Percentiles rank a stretch among this genome's conserved stretches.
Evolutionary conservation across 23 red algal species (phyloP).

Genomic region (Gracilariopsis chorda): DNA sequence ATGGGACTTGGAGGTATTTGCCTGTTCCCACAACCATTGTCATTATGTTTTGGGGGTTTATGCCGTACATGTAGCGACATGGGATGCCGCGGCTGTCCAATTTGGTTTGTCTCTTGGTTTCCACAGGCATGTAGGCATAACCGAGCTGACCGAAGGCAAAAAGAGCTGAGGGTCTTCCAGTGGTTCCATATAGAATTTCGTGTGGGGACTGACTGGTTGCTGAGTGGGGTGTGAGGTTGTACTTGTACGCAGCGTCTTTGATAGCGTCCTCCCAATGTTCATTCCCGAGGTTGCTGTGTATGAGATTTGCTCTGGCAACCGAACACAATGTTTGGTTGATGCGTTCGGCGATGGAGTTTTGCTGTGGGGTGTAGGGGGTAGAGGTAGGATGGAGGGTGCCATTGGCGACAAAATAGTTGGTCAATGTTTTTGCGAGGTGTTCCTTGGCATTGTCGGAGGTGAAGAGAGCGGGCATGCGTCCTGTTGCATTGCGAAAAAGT

Average conservation of each 20-base stretch:
- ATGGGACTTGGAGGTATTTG: slow-evolving; percentile 11
- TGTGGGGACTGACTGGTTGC: neutral
- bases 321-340: slow-evolving; percentile 22
- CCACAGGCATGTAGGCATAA: neutral
- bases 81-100: neutral
- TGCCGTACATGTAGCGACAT: slow-evolving; percentile 12
- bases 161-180: neutral
- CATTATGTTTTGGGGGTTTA: neutral
- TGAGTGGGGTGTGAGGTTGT: slow-evolving; percentile 7
- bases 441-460: slow-evolving; percentile 8
- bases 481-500: neutral
- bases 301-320: slow-evolving; percentile 7
- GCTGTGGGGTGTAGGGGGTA: neutral
- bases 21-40: neutral
- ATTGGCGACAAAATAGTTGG: neutral
- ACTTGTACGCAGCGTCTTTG: slow-evolving; percentile 20
- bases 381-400: neutral
- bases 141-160: neutral
- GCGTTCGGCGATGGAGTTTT: slow-evolving; percentile 14
- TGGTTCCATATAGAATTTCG: neutral
- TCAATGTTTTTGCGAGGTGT: neutral
- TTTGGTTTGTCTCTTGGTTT: neutral
- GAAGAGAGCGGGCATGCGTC: neutral
- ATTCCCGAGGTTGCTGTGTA: neutral
- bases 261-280: slow-evolving; percentile 49